Evolutionary conservation across 176 grass and related monocot species (phyloP), one percentile per base, ranked within the genome.

Genomic region (Thalia dealbata): DNA sequence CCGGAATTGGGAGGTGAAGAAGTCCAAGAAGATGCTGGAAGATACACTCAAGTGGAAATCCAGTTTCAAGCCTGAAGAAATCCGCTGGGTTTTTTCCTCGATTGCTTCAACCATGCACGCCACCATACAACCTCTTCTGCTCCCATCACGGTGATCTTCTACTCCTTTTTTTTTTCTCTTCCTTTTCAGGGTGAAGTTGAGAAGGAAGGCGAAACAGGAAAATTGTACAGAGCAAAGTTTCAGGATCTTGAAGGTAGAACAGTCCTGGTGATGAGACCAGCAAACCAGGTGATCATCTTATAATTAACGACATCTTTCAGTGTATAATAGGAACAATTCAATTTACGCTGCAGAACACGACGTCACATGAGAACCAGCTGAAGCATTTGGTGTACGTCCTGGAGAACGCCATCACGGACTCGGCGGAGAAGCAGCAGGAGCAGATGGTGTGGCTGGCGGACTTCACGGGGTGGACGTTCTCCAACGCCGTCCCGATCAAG

Each of bases 361-460:
- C 76, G 0, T 86, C 87, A 4, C 83, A 81, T 0, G 87, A 88
- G 42, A 87, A 86, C 26, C 90, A 92, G 46, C 23, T 92, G 27
- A 74, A 48, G 41, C 76, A 82, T 86, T 50, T 97, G 70, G 81
- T 86, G 54, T 97, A 92, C 73, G 0, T 85, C 61, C 78, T 97
- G 78, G 95, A 97, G 78, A 97, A 97, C 79, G 95, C 85, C 23
- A 21, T 86, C 11, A 72, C 86, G 54, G 88, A 66, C 71, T 62
- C 91, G 16, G 83, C 87, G 54, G 87, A 90, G 75, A 81, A 77
- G 13, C 93, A 77, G 13, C 93, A 91, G 63, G 89, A 86, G 22
- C 86, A 97, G 76, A 88, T 97, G 76, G 61, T 91, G 69, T 92
- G 85, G 82, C 61, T 97, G 78, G 84, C 92, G 77, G 89, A 97